These are phyloP conservation scores for Penicillium sp. DNA, from an alignment of 2,329 filamentous ascomycete species.

Conservation along the genomic window DNA sequence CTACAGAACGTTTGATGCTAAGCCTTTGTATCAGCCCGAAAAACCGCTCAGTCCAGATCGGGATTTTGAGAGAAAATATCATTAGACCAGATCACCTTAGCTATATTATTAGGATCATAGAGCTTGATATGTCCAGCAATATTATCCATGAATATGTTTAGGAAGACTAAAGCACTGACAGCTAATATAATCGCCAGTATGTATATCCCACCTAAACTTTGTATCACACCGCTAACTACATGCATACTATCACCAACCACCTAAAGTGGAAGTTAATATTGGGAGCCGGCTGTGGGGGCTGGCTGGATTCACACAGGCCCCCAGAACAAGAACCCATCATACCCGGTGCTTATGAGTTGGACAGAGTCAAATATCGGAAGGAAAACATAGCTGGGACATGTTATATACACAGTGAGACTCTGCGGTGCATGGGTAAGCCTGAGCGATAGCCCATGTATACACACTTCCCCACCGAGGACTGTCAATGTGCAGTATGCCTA, in stretches of 20 bases:
- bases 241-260: not conserved
- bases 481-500: not conserved
- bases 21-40: not conserved
- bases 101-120: not conserved
- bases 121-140: not conserved
- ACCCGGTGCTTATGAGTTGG: not conserved
- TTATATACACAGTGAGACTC: not conserved
- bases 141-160: not conserved
- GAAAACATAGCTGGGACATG: not conserved
- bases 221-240: not conserved
- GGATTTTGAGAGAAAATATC: not conserved
- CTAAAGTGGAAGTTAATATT: not conserved
- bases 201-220: not conserved
- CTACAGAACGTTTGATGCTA: constrained; percentile 3
- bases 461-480: not conserved
- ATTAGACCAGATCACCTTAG: not conserved
- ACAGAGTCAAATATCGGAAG: not conserved
- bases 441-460: not conserved
- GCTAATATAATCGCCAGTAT: not conserved
- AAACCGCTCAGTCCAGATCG: not conserved
- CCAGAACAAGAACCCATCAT: not conserved
- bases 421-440: not conserved
- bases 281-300: not conserved
- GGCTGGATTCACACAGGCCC: not conserved
- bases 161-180: not conserved